Evolutionary conservation across 1,284 basidiomycete species (phyloP).

Genomic region (Ceratobasidium sp.): DNA sequence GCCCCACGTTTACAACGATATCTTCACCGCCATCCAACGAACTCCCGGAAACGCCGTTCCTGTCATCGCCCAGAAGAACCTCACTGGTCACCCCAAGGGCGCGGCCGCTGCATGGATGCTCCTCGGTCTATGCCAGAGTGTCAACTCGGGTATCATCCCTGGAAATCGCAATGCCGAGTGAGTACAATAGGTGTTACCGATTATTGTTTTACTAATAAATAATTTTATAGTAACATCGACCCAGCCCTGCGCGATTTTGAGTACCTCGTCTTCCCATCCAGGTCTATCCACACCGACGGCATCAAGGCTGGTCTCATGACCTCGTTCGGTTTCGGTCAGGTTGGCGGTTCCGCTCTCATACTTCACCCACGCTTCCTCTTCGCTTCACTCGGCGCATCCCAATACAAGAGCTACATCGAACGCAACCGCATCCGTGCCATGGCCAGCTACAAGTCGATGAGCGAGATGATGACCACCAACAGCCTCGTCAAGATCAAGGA

Average conservation of each 20-base stretch:
- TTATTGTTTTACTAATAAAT: constrained; percentile 1
- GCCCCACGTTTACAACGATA: constrained; percentile 93
- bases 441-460: constrained; percentile 89
- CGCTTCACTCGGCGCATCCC: constrained; percentile 74
- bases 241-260: constrained; percentile 88
- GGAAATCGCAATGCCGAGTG: constrained; percentile 95
- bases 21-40: constrained; percentile 85
- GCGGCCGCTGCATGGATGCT: constrained; percentile 98
- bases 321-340: constrained; percentile 99
- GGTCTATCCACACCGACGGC: constrained; percentile 90
- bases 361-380: constrained; percentile 91
- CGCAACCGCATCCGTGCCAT: constrained; percentile 73
- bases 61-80: constrained; percentile 95
- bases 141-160: constrained; percentile 88
- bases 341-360: constrained; percentile 88
- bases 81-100: constrained; percentile 95
- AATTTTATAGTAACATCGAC: constrained; percentile 77
- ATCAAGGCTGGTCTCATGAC: constrained; percentile 93
- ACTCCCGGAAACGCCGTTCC: constrained; percentile 94
- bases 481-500: constrained; percentile 96
- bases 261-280: constrained; percentile 96
- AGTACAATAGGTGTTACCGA: constrained; percentile 50
- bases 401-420: constrained; percentile 76
- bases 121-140: constrained; percentile 87
- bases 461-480: constrained; percentile 91